A percentile compares a stretch with the other conserved stretches of the same genome.
These are phyloP conservation scores for Syzygium aqueum DNA, from an alignment of 345 rosid species.

Conservation along the genomic window DNA sequence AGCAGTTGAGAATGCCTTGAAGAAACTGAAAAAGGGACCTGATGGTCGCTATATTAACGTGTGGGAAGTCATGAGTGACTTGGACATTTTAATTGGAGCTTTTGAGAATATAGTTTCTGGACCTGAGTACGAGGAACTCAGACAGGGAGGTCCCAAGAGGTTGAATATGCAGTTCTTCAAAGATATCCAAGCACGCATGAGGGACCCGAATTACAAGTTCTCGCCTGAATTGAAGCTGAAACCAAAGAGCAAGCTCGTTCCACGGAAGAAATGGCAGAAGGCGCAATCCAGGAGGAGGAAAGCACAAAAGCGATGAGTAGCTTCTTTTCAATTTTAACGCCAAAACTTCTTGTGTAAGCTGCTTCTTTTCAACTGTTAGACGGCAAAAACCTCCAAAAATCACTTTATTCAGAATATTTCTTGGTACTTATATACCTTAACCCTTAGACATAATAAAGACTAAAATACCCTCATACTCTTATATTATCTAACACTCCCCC, in stretches of 20 bases:
- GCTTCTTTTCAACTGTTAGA: background rate
- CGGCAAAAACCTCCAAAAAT: too few relatives aligned
- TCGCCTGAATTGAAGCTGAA: constrained; percentile 83
- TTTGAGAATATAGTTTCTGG: constrained; percentile 88
- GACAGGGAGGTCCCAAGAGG: constrained; percentile 86
- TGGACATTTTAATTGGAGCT: constrained; percentile 76
- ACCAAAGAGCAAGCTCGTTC: constrained; percentile 87
- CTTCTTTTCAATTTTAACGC: background rate
- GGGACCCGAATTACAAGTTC: constrained; percentile 83
- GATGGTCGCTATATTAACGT: constrained; percentile 86
- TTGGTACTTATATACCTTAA: too few relatives aligned
- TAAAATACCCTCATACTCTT: too few relatives aligned
- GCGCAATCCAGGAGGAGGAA: constrained; percentile 75
- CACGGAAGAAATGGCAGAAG: constrained; percentile 88
- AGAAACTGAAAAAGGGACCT: constrained; percentile 87
- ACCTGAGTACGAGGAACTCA: constrained; percentile 90
- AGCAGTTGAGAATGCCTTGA: constrained; percentile 89
- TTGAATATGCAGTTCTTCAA: constrained; percentile 89
- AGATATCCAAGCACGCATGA: constrained; percentile 91
- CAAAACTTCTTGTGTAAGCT: background rate
- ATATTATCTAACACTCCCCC: too few relatives aligned
- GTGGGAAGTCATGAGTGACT: constrained; percentile 94
- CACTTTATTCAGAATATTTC: too few relatives aligned
- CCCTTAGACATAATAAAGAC: too few relatives aligned
- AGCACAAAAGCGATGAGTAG: constrained; percentile 58